Conservation (phyloP, 345 rosid genomes). For the Eucalyptus curtisii region DNA sequence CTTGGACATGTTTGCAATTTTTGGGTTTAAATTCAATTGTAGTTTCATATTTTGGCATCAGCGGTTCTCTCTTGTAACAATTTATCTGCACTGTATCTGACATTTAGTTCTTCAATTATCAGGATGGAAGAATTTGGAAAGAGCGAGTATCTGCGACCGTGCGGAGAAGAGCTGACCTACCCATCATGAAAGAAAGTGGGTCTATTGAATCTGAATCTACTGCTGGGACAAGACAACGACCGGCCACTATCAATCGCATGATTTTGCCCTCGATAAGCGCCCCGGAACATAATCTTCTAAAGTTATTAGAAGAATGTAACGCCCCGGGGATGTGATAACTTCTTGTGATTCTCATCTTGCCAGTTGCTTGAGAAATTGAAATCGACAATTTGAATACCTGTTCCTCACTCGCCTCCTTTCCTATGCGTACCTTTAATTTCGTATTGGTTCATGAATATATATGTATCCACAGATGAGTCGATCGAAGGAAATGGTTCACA, state of each 20-base stretch:
- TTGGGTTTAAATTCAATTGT: neutral
- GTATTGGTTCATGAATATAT: neutral
- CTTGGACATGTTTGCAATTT: neutral
- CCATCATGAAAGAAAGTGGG: conserved; percentile 44
- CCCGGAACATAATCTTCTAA: conserved; percentile 73
- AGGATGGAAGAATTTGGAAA: conserved; percentile 98
- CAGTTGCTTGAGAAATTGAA: neutral
- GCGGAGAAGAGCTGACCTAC: conserved; percentile 54
- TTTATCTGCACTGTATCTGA: neutral
- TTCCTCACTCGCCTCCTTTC: neutral
- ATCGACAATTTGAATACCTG: neutral
- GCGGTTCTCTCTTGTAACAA: neutral
- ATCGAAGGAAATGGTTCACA: neutral
- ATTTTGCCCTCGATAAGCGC: conserved; percentile 89
- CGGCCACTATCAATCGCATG: conserved; percentile 22
- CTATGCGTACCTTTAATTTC: neutral
- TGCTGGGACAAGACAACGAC: conserved; percentile 19
- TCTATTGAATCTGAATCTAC: conserved; percentile 30
- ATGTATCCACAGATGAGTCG: neutral
- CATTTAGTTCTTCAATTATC: neutral
- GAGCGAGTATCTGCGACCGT: conserved; percentile 62
- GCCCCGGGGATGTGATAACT: conserved; percentile 32
- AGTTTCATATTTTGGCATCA: neutral
- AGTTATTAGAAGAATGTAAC: conserved; percentile 78
- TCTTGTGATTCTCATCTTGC: neutral